Evolutionary conservation across 2,329 filamentous ascomycete genomes (phyloP).

Genomic region (Hirsutella minnesotensis): DNA sequence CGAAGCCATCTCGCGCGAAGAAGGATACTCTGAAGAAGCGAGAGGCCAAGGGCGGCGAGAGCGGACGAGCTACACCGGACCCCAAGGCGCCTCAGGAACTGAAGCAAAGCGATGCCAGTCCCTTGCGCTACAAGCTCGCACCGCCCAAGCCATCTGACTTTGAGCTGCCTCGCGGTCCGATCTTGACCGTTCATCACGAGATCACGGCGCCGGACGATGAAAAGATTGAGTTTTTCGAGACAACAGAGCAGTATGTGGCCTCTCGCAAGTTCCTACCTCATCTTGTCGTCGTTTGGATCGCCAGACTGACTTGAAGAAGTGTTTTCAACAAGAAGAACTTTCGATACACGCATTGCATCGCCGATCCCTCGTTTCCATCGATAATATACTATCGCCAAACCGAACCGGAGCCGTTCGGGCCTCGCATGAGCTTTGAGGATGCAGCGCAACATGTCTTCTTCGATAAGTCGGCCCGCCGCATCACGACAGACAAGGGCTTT

Average conservation of each 20-base stretch:
- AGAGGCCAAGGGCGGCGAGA: conserved; percentile 46
- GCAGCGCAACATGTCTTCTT: conserved; percentile 77
- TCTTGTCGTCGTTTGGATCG: neutral
- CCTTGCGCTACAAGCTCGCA: conserved; percentile 51
- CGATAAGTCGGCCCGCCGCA: conserved; percentile 58
- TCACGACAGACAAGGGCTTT: conserved; percentile 89
- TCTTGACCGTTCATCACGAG: conserved; percentile 44
- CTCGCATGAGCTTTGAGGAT: conserved; percentile 88
- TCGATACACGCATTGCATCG: conserved; percentile 82
- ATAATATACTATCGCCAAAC: conserved; percentile 83
- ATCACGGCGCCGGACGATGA: conserved; percentile 36
- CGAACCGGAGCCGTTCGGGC: conserved; percentile 70
- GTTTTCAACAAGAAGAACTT: conserved; percentile 62
- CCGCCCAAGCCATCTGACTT: conserved; percentile 51
- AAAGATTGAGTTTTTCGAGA: conserved; percentile 47
- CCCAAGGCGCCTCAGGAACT: conserved; percentile 30
- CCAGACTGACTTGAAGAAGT: conserved; percentile 18
- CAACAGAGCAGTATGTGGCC: conserved; percentile 49
- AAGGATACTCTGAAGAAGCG: conserved; percentile 60
- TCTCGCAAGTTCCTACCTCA: neutral
- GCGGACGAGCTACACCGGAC: conserved; percentile 44
- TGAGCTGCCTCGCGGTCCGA: conserved; percentile 43
- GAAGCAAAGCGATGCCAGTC: conserved; percentile 32
- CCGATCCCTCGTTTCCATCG: conserved; percentile 76
- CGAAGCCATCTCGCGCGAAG: conserved; percentile 38